A percentile compares a stretch with the other conserved stretches of the same genome.
Evolutionary conservation across 2,329 filamentous ascomycete genomes (phyloP).

Genomic region (Camptophora hylomeconis): DNA sequence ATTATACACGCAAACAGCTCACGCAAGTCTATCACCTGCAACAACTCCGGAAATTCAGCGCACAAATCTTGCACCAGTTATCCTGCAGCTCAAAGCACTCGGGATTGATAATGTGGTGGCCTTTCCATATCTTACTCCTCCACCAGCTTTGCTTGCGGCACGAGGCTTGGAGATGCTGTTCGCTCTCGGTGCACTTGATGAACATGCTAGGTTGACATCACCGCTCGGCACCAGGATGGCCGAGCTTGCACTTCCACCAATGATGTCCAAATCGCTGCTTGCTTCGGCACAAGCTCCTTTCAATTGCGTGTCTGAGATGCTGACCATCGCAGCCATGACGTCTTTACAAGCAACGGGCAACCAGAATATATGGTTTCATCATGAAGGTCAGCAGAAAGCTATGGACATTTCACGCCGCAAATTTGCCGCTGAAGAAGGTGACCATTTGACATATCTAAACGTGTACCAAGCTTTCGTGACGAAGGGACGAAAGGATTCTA

Average conservation of each 20-base stretch:
- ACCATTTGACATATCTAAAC: conserved; percentile 84
- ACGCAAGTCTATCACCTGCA: conserved; percentile 50
- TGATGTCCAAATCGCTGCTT: conserved; percentile 84
- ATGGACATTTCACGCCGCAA: conserved; percentile 63
- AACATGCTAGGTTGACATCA: conserved; percentile 78
- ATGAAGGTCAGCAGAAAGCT: conserved; percentile 62
- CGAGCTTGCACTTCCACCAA: conserved; percentile 82
- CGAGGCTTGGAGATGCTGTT: conserved; percentile 81
- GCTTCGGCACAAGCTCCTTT: conserved; percentile 51
- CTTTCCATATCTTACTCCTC: conserved; percentile 78
- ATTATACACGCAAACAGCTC: conserved; percentile 70
- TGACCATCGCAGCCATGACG: conserved; percentile 90
- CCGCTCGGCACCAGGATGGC: conserved; percentile 87
- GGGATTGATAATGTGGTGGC: conserved; percentile 89
- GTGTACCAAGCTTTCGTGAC: conserved; percentile 83
- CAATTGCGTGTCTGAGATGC: conserved; percentile 68
- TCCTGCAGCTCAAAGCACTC: conserved; percentile 85
- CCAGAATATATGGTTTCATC: conserved; percentile 68
- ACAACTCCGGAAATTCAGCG: conserved; percentile 86
- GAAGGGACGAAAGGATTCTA: conserved; percentile 66
- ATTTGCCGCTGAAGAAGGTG: conserved; percentile 86
- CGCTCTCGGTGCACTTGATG: conserved; percentile 73
- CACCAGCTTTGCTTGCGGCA: conserved; percentile 70
- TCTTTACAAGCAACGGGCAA: conserved; percentile 45
- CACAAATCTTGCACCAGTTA: conserved; percentile 74